Evolutionary conservation across 139 green algal genomes (phyloP), one percentile per base, ranked within the genome.

Genomic region (Chara braunii): DNA sequence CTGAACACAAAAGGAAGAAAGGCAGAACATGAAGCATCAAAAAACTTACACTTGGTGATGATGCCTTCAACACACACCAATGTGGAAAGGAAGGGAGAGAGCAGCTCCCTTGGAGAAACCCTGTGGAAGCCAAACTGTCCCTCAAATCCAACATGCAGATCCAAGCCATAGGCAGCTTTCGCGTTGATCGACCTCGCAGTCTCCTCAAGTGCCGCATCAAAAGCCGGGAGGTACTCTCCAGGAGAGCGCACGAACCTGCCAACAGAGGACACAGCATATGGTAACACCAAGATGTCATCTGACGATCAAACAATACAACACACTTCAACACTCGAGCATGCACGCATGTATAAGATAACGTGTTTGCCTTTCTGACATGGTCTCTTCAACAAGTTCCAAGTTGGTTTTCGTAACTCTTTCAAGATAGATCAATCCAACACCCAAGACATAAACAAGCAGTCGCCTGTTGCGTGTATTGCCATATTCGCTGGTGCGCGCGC

Each of bases 11-110:
- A 48, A 48, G n/a, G n/a, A 48, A 26, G 40, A 48, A 18, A 26
- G 40, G 18, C 18, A 48, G 40, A 48, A 48, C 18, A 26, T 48
- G n/a, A 18, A n/a, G n/a, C n/a, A 48, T 18, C 18, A 48, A 18
- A 2, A 1, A 29, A 55, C 67, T 60, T 18, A 78, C 77, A 86
- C 64, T 90, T 90, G 31, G 93, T 99, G 2, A 99, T 88, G 60
- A 99, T 97, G 68, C 93, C 93, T 33, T 94, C 86, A 36, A 98
- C 81, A 44, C 70, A 77, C 1, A 98, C 91, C 37, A 97, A 72
- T 71, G 89, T 80, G 74, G 80, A 82, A 36, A 98, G 70, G 51
- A 87, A 81, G 11, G 59, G 36, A 1, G 84, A 86, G 3, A 85
- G 80, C 8, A 99, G 82, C 36, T 90, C 65, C 7, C 92, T 68